phyloP scores from a whole-genome alignment of 495 filamentous ascomycete species.

The Penicillium lividum region DNA sequence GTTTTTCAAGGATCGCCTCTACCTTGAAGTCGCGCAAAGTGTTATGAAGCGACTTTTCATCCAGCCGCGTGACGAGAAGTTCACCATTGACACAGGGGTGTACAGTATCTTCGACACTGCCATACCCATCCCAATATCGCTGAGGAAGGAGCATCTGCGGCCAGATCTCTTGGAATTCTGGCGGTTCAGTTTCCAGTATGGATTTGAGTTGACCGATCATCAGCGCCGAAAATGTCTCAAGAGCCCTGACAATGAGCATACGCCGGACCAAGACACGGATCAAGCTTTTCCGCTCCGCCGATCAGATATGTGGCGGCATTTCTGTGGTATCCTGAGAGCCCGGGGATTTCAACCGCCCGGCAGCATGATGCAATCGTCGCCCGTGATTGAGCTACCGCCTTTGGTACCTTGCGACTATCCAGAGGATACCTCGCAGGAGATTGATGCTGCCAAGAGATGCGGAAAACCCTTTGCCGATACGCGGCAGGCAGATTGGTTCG shows the following conservation, averaged over 20 bases:
- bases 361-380: neutral
- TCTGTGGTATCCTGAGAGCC: constrained; percentile 1
- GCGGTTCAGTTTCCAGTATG: constrained; percentile 5
- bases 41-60: constrained; percentile 8
- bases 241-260: neutral
- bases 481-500: neutral
- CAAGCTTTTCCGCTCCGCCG: neutral
- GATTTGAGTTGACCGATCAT: constrained; percentile 4
- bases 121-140: neutral
- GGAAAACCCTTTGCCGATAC: neutral
- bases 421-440: neutral
- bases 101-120: constrained; percentile 1
- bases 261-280: neutral
- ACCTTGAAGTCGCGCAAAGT: constrained; percentile 10
- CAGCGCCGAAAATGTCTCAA: neutral
- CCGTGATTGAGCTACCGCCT: neutral
- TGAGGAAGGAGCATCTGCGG: neutral
- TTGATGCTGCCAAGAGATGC: neutral
- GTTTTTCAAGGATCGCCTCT: constrained; percentile 16
- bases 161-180: constrained; percentile 5
- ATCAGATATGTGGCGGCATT: neutral
- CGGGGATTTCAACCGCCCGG: neutral
- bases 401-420: constrained; percentile 2
- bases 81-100: constrained; percentile 1
- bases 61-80: neutral